A percentile compares a stretch with the other conserved stretches of the same genome.
These are phyloP conservation scores for Thamnidium elegans DNA, from an alignment of 192 early-diverging fungal species.

Conservation along the genomic window DNA sequence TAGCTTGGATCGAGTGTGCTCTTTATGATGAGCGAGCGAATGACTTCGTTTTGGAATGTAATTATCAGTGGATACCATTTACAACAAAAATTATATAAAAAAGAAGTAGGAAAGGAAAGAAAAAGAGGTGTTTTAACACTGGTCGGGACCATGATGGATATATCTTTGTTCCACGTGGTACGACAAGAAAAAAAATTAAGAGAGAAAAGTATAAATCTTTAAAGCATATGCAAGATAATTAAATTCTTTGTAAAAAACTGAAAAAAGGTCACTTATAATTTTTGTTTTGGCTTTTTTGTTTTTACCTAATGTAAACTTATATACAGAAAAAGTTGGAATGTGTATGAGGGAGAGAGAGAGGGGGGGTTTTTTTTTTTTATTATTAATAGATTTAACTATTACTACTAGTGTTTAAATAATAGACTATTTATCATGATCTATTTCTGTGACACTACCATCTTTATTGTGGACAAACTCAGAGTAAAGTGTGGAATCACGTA, in stretches of 20 bases:
- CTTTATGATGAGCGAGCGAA: slow-evolving; percentile 12
- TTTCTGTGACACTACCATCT: slow-evolving; percentile 10
- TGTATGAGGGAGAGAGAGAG: too few species aligned
- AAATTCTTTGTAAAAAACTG: background rate
- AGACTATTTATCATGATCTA: slow-evolving; percentile 17
- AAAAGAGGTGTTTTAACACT: background rate
- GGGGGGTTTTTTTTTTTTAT: slow-evolving; percentile 1
- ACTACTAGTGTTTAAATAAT: too few species aligned
- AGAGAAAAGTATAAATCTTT: too few species aligned
- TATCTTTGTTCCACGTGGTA: background rate
- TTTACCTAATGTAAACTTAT: too few species aligned
- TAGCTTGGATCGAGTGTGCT: background rate
- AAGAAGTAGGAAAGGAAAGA: background rate
- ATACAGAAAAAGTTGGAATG: too few species aligned
- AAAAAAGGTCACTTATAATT: too few species aligned
- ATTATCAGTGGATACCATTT: background rate
- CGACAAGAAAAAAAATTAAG: background rate
- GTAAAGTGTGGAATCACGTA: slow-evolving; percentile 8
- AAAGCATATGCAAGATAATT: background rate
- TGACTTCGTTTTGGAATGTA: slow-evolving; percentile 12
- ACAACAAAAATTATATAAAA: background rate
- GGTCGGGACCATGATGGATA: background rate
- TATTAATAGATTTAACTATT: background rate
- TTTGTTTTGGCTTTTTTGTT: too few species aligned
- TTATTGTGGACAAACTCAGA: slow-evolving; percentile 21